A percentile compares a stretch with the other conserved stretches of the same genome.
phyloP scores from a whole-genome alignment of 2,329 filamentous ascomycete genomes.

The Coniochaeta sp. region DNA sequence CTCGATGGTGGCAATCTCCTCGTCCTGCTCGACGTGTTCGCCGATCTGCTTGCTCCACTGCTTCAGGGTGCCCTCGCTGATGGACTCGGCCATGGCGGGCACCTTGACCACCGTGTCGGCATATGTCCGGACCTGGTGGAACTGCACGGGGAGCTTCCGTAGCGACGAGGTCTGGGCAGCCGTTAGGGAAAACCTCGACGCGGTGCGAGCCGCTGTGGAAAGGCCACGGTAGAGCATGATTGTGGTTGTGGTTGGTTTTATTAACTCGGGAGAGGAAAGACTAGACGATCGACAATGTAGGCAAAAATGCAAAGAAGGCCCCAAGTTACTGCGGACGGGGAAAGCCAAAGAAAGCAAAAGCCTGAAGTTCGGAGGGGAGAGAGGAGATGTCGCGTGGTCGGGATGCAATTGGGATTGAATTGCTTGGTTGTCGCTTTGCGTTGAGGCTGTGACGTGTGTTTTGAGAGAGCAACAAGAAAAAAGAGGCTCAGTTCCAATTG shows the following conservation, averaged over 20 bases:
- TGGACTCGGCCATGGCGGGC: slow-evolving; percentile 97
- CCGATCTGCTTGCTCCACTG: slow-evolving; percentile 90
- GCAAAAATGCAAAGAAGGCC: background rate
- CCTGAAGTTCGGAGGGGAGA: background rate
- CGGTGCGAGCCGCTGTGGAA: slow-evolving; percentile 16
- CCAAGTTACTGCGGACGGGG: background rate
- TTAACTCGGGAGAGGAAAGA: too few species aligned
- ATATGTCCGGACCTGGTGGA: slow-evolving; percentile 53
- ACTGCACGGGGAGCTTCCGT: slow-evolving; percentile 39
- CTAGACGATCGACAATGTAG: too few species aligned
- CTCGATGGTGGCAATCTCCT: slow-evolving; percentile 97
- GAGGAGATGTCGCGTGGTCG: background rate
- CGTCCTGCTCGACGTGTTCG: slow-evolving; percentile 89
- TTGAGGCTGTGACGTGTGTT: background rate
- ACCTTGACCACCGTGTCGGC: slow-evolving; percentile 88
- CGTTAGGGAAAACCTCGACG: slow-evolving; percentile 4
- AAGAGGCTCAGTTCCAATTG: background rate
- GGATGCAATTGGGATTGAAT: background rate
- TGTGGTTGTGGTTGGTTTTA: too few species aligned
- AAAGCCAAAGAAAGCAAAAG: background rate
- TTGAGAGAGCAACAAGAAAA: background rate
- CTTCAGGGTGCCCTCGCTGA: slow-evolving; percentile 94
- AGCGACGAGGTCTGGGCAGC: background rate
- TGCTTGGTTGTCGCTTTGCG: too few species aligned
- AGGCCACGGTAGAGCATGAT: slow-evolving; percentile 9